Evolutionary conservation across 345 rosid genomes (phyloP).

Genomic region (Brassica incana): DNA sequence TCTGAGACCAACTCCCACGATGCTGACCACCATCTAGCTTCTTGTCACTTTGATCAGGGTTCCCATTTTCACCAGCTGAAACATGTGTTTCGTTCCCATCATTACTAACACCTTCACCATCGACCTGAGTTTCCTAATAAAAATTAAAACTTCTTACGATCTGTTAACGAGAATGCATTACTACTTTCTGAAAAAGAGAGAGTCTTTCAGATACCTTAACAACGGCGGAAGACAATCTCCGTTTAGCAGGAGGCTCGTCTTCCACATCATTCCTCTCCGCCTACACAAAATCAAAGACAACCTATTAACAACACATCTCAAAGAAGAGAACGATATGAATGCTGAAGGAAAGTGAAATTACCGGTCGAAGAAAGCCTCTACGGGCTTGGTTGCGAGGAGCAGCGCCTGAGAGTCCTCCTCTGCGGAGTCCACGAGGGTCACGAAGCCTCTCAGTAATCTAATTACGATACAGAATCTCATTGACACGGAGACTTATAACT

Average conservation of each 20-base stretch:
- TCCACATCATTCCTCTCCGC: slow-evolving; percentile 70
- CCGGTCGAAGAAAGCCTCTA: slow-evolving; percentile 67
- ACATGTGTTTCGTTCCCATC: slow-evolving; percentile 38
- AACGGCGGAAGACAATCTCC: slow-evolving; percentile 85
- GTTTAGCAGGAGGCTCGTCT: slow-evolving; percentile 86
- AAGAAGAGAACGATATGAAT: neutral
- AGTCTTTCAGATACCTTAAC: slow-evolving; percentile 61
- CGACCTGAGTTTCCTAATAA: slow-evolving; percentile 39
- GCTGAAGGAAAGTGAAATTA: slow-evolving; percentile 21
- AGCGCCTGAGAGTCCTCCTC: slow-evolving; percentile 61
- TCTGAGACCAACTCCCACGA: slow-evolving; percentile 55
- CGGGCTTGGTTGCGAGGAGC: slow-evolving; percentile 66
- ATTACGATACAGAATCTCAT: too few relatives aligned
- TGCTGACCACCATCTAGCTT: slow-evolving; percentile 39
- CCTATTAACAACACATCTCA: neutral
- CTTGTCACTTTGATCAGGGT: slow-evolving; percentile 34
- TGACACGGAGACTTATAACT: too few relatives aligned
- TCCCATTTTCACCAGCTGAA: slow-evolving; percentile 38
- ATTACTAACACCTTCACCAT: slow-evolving; percentile 65
- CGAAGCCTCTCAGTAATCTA: slow-evolving; percentile 72
- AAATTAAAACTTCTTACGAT: neutral
- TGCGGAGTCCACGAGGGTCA: slow-evolving; percentile 15
- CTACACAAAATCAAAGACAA: slow-evolving; percentile 39
- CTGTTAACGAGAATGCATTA: neutral
- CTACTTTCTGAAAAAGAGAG: slow-evolving; percentile 3